Evolutionary conservation across 441 rosid species (phyloP), one percentile per base, ranked within the genome.

Genomic region (Hura crepitans): DNA sequence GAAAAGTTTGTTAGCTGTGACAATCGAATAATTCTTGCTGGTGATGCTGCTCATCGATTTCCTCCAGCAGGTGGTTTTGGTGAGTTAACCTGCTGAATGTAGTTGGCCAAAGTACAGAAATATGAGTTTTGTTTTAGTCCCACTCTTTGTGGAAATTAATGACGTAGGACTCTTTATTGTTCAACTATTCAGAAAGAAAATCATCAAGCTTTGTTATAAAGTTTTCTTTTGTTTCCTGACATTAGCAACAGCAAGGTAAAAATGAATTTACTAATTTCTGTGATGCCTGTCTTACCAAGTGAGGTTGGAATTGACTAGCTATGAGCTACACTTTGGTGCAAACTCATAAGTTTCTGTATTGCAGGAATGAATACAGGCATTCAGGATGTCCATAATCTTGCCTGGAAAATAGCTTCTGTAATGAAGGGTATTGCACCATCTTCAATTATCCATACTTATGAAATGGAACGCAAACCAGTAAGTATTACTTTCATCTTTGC

Each of bases 1-100:
- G 93, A 92, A 76, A 92, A 80, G 74, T 90, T 83, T 77, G 78
- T 78, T 65, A 76, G 80, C 81, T 80, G 73, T 74, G 81, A 88
- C 75, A 84, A 85, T 77, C 87, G 81, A 71, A 75, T 95, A 62
- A 72, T 92, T 62, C 90, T 95, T 77, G 93, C 85, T 71, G 98
- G 99, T 72, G 99, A 92, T 86, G 98, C 99, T 77, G 96, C 95
- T 76, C 98, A 92, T 74, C 89, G 90, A 47, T 89, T 92, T 71
- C 99, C 98, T 72, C 98, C 98, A 56, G 97, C 99, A 59, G 99
- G 97, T 80, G 99, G 98, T 75, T 95, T 95, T 80, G 98, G 99
- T 89, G 75, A 84, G 94, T 88, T 25, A 28, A 31, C 14, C 25
- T 53, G 20, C 49, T 58, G 35, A 31, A 30, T 60, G 59, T 69